Evolutionary conservation across 2,329 filamentous ascomycete genomes (phyloP), one percentile per base, ranked within the genome.

Genomic region (Rhynchosporium agropyri): DNA sequence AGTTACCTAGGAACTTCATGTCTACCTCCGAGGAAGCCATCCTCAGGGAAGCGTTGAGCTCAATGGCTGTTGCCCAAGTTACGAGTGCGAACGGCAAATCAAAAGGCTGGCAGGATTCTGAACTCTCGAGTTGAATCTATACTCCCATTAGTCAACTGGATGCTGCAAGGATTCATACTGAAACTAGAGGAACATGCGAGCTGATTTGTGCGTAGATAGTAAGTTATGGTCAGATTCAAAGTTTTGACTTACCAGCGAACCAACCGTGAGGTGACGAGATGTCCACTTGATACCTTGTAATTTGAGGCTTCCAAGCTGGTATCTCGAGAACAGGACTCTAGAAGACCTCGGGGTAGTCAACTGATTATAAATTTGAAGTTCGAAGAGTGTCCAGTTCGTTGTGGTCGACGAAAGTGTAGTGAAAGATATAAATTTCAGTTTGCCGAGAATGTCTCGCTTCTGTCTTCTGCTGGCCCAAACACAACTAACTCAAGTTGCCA

Each of bases 1-100:
- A 88, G 74, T 87, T 89, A 78, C 92, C 92, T 73, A 99, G 84
- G 78, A 96, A 97, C 79, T 98, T 99, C 79, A 97, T 93, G 77
- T 99, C 95, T 66, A 98, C 92, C 79, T 97, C 92, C 65, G 92
- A 95, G 75, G 93, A 95, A 79, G 95, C 95, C 95, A 98, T 99
- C 58, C 55, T 29, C 26, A 13, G 9, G 8, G 48, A 42, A 4
- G 45, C 4, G 33, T 45, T 28, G 40, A 57, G 9, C 5, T 40
- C 33, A 42, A 12, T 42, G 36, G 12, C 38, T 40, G 51, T n/a
- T 33, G n/a, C 5, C 50, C 51, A 20, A 54, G 51, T 42, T 20
- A 7, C 26, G 9, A 10, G 40, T 12, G 10, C 38, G 9, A 10
- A 54, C 38, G 12, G 20, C 6, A 36, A 36, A 36, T 36, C 33